Percentiles rank a stretch among this genome's conserved stretches.
Evolutionary conservation across 108 stramenopile species (phyloP).

Genomic region (Parietichytrium sp.): DNA sequence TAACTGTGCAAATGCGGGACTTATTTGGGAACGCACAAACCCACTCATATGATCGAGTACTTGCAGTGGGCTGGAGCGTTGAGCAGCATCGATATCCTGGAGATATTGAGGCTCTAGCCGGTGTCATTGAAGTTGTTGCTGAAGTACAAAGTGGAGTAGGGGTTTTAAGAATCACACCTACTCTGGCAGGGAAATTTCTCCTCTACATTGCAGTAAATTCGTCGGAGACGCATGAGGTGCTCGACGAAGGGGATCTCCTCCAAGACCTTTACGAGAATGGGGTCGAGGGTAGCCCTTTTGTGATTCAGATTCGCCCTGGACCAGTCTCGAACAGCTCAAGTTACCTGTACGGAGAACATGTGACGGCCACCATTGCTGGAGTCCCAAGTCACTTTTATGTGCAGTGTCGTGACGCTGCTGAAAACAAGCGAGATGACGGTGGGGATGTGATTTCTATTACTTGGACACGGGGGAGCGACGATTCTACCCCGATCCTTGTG

Average conservation of each 20-base stretch:
- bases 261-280: neutral
- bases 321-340: neutral
- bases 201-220: constrained; percentile 6
- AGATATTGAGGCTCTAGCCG: neutral
- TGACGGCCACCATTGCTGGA: neutral
- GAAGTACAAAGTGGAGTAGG: neutral
- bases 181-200: neutral
- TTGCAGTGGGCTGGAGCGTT: neutral
- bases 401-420: neutral
- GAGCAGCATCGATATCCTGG: neutral
- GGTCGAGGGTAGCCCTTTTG: neutral
- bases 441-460: neutral
- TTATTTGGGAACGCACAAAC: neutral
- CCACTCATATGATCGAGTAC: neutral
- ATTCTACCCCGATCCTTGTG: neutral
- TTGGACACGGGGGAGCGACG: too few species aligned
- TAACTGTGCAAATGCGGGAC: neutral
- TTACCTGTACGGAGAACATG: neutral
- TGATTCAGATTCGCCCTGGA: neutral
- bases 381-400: neutral
- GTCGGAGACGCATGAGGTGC: neutral
- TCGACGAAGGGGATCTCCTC: neutral
- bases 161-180: neutral
- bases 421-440: neutral
- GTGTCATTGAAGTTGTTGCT: neutral